Percentiles rank a stretch among this genome's conserved stretches.
Evolutionary conservation across 2,329 filamentous ascomycete species (phyloP).

Genomic region (Aspergillus luchuensis): DNA sequence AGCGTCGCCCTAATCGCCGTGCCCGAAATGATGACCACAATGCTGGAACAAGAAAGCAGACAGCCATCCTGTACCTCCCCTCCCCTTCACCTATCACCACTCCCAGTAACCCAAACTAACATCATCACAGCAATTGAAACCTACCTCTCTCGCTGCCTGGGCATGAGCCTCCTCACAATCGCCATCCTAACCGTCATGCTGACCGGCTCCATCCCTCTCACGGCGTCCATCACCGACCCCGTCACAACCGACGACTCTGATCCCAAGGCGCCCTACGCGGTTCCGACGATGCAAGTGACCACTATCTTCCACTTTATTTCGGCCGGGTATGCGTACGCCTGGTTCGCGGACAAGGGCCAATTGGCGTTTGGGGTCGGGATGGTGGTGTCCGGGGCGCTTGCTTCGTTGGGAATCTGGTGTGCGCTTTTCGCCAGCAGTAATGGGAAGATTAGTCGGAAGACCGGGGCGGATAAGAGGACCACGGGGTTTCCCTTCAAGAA

Average conservation of each 20-base stretch:
- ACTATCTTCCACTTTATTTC: slow-evolving; percentile 64
- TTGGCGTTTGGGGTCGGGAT: slow-evolving; percentile 64
- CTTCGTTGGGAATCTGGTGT: slow-evolving; percentile 66
- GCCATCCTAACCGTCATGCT: slow-evolving; percentile 67
- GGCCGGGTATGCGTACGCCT: slow-evolving; percentile 69
- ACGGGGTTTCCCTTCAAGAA: slow-evolving; percentile 68
- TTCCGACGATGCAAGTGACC: slow-evolving; percentile 67
- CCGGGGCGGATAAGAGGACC: slow-evolving; percentile 67
- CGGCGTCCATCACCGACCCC: slow-evolving; percentile 47
- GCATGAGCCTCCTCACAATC: slow-evolving; percentile 66
- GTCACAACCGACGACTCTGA: slow-evolving; percentile 47
- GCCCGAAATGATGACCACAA: slow-evolving; percentile 62
- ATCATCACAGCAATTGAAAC: slow-evolving; percentile 59
- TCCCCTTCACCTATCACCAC: too few relatives aligned
- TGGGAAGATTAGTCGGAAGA: slow-evolving; percentile 62
- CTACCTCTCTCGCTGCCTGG: slow-evolving; percentile 73
- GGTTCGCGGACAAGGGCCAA: slow-evolving; percentile 60
- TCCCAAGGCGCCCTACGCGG: slow-evolving; percentile 63
- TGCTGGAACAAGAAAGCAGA: slow-evolving; percentile 61
- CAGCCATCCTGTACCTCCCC: slow-evolving; percentile 35
- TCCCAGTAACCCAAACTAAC: too few relatives aligned
- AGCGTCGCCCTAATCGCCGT: slow-evolving; percentile 58
- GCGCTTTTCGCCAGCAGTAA: slow-evolving; percentile 59
- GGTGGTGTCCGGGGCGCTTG: slow-evolving; percentile 59
- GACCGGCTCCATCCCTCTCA: slow-evolving; percentile 69